Evolutionary conservation across 306 rosid species (phyloP).

Genomic region (Arachis stenosperma): DNA sequence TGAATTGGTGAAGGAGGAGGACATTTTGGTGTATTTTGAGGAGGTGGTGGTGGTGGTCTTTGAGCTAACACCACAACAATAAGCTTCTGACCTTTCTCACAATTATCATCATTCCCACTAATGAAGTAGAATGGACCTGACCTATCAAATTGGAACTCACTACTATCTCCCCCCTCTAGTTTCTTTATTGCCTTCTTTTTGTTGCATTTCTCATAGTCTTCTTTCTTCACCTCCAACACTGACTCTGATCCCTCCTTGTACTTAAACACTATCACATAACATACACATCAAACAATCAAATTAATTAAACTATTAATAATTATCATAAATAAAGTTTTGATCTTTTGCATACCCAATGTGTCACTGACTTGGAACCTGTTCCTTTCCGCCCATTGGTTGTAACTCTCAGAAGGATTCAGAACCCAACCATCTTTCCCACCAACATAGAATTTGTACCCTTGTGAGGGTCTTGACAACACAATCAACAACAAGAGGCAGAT

Average conservation of each 20-base stretch:
- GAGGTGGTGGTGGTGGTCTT: no score
- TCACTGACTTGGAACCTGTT: slow-evolving; percentile 71
- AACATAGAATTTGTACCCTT: slow-evolving; percentile 54
- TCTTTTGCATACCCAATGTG: slow-evolving; percentile 52
- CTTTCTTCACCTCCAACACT: slow-evolving; percentile 71
- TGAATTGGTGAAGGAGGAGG: slow-evolving; percentile 10
- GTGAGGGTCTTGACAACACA: slow-evolving; percentile 35
- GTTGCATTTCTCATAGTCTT: slow-evolving; percentile 65
- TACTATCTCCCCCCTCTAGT: slow-evolving; percentile 62
- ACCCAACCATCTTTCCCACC: slow-evolving; percentile 88
- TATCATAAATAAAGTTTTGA: no score
- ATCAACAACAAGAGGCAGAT: slow-evolving; percentile 11
- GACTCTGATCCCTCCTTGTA: slow-evolving; percentile 70
- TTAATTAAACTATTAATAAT: no score
- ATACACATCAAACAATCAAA: no score
- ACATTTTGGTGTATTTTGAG: neutral
- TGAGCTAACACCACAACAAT: slow-evolving; percentile 58
- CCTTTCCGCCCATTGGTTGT: slow-evolving; percentile 58
- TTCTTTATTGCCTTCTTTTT: slow-evolving; percentile 65
- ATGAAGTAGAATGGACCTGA: slow-evolving; percentile 78
- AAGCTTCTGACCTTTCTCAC: slow-evolving; percentile 78
- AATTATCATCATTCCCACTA: slow-evolving; percentile 60
- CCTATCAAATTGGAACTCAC: slow-evolving; percentile 53
- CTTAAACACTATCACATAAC: slow-evolving; percentile 58
- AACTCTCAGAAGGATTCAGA: slow-evolving; percentile 63